Base-by-base conservation (phyloP, 139 green algal genomes). In the Nannochloris sp. region DNA sequence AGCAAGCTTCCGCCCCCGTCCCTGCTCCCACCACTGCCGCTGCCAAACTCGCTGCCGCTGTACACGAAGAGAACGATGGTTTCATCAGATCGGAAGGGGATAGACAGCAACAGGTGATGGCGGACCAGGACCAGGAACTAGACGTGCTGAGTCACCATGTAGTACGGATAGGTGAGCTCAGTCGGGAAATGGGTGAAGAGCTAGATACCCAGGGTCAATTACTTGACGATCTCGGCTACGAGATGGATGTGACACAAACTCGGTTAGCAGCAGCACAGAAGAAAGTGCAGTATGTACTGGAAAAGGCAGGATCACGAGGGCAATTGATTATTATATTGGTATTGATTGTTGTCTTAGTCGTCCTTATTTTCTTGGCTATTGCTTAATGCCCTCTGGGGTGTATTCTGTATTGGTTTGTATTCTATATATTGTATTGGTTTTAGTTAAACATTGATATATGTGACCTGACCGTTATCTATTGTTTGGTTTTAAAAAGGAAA, bases 111-210 rank as follows among this genome's bases (percentile, higher is more conserved):
- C 48, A 85, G 15, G 64, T 95, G 23, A 77, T 95, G 37, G 74
- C 73, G 76, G 73, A 79, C 42, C 88, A 95, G 46, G 88, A 95
- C 65, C 59, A 86, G 29, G 68, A 87, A 5, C 47, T 95, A 39
- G 82, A 89, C 42, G 76, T 88, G 35, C 81, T 95, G 36, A 83
- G 87, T 38, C 32, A 76, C 48, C 77, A 84, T 32, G 85, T 95
- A 0, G 76, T 75, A 6, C 74, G 85, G 10, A 87, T 95, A 23
- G 88, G 87, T 29, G 66, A 85, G 58, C 72, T 95, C 33, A 87
- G 87, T 4, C 64, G 84, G 35, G 76, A 82, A 31, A 95, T 95
- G 27, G 77, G 84, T 13, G 82, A 90, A 60, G 88, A 95, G 76
- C 78, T 95, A 29, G 55, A 82, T n/a, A 54, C 54, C 51, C 70